phyloP scores from a whole-genome alignment of 2,329 filamentous ascomycete species.

The Zymoseptoria tritici region DNA sequence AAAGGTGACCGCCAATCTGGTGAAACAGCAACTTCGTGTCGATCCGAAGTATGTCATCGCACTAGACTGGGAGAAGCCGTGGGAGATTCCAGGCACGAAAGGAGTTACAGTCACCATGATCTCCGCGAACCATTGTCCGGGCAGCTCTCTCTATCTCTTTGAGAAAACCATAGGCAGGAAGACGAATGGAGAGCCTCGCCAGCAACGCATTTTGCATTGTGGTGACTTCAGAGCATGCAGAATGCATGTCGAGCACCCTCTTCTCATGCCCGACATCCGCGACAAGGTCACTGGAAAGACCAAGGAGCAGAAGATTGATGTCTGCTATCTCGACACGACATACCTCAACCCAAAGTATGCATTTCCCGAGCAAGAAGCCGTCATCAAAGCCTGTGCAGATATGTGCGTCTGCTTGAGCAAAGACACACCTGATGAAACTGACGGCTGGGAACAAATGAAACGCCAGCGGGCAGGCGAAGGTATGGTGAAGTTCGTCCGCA shows the following conservation, averaged over 20 bases:
- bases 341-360: conserved; percentile 94
- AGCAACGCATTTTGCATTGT: conserved; percentile 83
- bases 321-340: conserved; percentile 95
- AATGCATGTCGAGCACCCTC: conserved; percentile 72
- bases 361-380: conserved; percentile 81
- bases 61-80: conserved; percentile 73
- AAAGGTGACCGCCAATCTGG: conserved; percentile 80
- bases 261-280: conserved; percentile 66
- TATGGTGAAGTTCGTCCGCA: conserved; percentile 57
- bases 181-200: conserved; percentile 43
- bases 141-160: conserved; percentile 88
- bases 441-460: conserved; percentile 52
- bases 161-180: conserved; percentile 65
- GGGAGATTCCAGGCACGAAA: conserved; percentile 72
- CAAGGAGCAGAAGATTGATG: conserved; percentile 80
- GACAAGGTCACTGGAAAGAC: conserved; percentile 64
- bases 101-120: conserved; percentile 91
- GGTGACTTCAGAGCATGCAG: conserved; percentile 91
- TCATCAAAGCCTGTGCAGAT: conserved; percentile 79
- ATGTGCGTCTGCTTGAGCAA: conserved; percentile 74
- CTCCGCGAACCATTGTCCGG: conserved; percentile 91
- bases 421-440: conserved; percentile 50
- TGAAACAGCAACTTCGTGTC: conserved; percentile 77
- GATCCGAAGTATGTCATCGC: conserved; percentile 78
- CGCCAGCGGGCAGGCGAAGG: conserved; percentile 47